Evolutionary conservation across 2,329 filamentous ascomycete genomes (phyloP).

Genomic region (Fusarium goolgardi): DNA sequence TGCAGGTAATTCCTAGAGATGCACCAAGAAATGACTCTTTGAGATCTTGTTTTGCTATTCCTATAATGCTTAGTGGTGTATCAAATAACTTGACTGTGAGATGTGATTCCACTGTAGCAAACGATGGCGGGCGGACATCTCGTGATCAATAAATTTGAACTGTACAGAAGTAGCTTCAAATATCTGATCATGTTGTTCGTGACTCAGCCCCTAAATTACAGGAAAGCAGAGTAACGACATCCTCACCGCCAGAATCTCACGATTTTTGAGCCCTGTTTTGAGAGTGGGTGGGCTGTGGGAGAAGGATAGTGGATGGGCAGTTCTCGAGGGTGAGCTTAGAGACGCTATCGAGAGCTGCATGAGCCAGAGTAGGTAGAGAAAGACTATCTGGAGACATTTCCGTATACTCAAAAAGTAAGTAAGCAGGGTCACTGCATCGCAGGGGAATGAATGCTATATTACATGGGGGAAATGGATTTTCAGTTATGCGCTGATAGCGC

Average conservation of each 20-base stretch:
- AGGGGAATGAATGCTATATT: conserved; percentile 9
- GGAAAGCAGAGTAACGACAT: conserved; percentile 9
- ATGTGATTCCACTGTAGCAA: conserved; percentile 6
- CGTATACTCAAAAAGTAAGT: conserved; percentile 15
- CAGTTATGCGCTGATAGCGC: conserved; percentile 49
- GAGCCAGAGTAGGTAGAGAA: conserved; percentile 27
- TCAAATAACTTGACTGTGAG: conserved; percentile 10
- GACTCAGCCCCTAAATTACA: conserved; percentile 19
- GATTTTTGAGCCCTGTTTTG: conserved; percentile 25
- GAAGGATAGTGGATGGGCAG: conserved; percentile 32
- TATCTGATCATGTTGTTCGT: conserved; percentile 5
- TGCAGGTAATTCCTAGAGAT: conserved; percentile 1
- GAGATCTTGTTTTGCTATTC: conserved; percentile 6
- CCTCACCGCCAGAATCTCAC: conserved; percentile 45
- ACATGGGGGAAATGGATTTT: conserved; percentile 30
- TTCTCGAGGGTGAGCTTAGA: conserved; percentile 18
- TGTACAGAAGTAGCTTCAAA: conserved; percentile 3
- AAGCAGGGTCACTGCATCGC: neutral
- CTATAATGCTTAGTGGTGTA: conserved; percentile 22
- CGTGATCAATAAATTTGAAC: conserved; percentile 20
- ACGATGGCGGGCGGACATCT: conserved; percentile 13
- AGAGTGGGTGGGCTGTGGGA: conserved; percentile 37
- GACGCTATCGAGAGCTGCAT: conserved; percentile 33
- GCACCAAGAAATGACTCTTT: neutral
- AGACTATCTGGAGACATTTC: conserved; percentile 23